Evolutionary conservation across 352 stramenopile species (phyloP), one percentile per base, ranked within the genome.

Genomic region (Globisporangium cystogenes): DNA sequence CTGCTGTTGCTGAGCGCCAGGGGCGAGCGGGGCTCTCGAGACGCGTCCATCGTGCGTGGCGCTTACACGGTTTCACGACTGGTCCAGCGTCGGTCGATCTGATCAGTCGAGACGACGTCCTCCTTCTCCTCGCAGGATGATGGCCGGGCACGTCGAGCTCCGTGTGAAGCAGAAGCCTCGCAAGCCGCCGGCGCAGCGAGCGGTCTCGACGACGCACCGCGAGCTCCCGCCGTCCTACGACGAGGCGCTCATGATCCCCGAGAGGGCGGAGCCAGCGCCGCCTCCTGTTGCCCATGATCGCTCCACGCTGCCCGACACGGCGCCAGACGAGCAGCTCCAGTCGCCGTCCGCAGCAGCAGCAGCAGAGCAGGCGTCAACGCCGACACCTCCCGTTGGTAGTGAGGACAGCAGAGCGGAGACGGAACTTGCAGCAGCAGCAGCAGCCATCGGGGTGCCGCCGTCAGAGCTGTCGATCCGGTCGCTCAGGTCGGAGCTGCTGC

Each of bases 151-250:
- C 45, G 53, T 74, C 4, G 51, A 74, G 36, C 45, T 82, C 23
- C 56, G 61, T 2, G 41, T 66, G 16, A 72, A 61, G 12, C 64
- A 59, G 42, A 70, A 62, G 20, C 10, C 11, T 7, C 5, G 26
- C 5, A 47, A 41, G 20, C 7, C 23, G 10, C 50, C 20, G 36
- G 12, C 27, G 7, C 46, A 45, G 14, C 16, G 4, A 4, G 15
- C 33, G n/a, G 7, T 10, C 1, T 18, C n/a, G 2, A n/a, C 11
- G 15, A 3, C 10, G 4, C 27, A 27, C 4, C 26, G 31, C 7
- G 50, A 63, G 3, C 24, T 39, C 6, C 65, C 73, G 16, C 70
- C 70, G 27, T 67, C 60, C 7, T 83, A 83, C 15, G 60, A 83
- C 12, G 53, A 76, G 51, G 70, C 70, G 7, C 47, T 75, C 21